Evolutionary conservation across 2,329 filamentous ascomycete species (phyloP), one percentile per base, ranked within the genome.

Genomic region (Pseudogymnoascus sp.): DNA sequence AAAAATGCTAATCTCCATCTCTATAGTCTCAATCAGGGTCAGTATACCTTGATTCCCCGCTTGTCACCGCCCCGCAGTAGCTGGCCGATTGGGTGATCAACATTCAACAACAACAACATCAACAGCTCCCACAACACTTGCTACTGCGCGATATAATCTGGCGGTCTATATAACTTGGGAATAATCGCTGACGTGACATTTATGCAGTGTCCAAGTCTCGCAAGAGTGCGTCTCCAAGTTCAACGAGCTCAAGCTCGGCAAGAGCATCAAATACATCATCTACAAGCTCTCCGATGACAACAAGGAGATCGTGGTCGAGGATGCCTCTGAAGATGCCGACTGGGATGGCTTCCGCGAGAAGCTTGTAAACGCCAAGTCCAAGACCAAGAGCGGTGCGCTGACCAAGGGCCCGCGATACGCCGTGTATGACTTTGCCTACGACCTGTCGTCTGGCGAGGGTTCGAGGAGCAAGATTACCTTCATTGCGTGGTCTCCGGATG

Each of bases 241-340:
- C 84, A 91, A 93, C 78, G 88, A 93, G 70, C 84, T 93, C 69
- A 93, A 93, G 85, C 86, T 92, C 71, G 82, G 79, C 78, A 92
- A 92, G 79, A 86, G 85, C 81, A 82, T 86, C 81, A 93, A 91
- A 80, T 96, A 85, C 83, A 88, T 95, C 80, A 86, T 95, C 82
- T 93, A 85, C 87, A 91, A 92, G 83, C 86, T 95, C 75, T 88
- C 87, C 68, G 89, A 93, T 78, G 84, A 92, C 81, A 86, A 87
- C 83, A 91, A 88, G 79, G 78, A 91, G 79, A 91, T 95, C 75
- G 87, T 89, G 65, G 85, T 95, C 71, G 90, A 93, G 78, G 86
- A 90, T 75, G 82, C 85, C 62, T 89, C 86, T 64, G 79, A 78
- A 66, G 81, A 87, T 70, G 78, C 78, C 69, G 85, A 92, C 77